These are phyloP conservation scores for Orbilia javanica DNA, from an alignment of 2,329 filamentous ascomycete species.

Conservation along the genomic window DNA sequence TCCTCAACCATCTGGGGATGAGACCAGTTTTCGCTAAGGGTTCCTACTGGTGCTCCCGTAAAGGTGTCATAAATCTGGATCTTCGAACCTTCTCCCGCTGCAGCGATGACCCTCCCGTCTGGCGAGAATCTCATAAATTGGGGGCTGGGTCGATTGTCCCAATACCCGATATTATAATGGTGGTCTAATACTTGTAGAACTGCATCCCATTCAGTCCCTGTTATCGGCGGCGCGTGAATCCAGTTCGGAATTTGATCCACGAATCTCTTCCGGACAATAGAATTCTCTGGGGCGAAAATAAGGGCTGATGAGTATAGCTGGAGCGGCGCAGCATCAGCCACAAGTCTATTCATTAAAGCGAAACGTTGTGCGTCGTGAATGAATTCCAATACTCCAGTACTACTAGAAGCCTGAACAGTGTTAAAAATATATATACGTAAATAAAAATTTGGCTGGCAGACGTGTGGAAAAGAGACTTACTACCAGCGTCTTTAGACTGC, in stretches of 20 bases:
- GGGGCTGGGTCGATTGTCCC: background rate
- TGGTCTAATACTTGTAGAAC: slow-evolving; percentile 1
- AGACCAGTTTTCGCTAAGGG: too few species aligned
- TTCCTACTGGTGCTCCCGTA: slow-evolving; percentile 64
- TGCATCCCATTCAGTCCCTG: background rate
- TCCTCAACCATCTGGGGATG: background rate
- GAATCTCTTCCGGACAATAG: slow-evolving; percentile 10
- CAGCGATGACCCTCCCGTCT: background rate
- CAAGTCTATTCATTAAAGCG: background rate
- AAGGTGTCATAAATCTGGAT: background rate
- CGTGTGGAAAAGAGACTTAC: background rate
- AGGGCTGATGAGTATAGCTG: slow-evolving; percentile 38
- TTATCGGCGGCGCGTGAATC: background rate
- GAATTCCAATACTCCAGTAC: background rate
- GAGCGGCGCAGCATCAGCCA: slow-evolving; percentile 5
- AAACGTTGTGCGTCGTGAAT: slow-evolving; percentile 13
- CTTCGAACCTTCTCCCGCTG: background rate
- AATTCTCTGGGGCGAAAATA: slow-evolving; percentile 21
- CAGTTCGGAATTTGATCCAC: background rate
- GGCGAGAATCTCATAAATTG: background rate
- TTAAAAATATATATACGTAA: too few species aligned
- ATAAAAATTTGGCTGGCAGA: too few species aligned
- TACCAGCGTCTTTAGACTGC: background rate
- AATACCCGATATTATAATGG: background rate
- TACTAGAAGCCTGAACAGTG: too few species aligned